Conservation (phyloP, 257 asterid species). For the Plantago major region DNA sequence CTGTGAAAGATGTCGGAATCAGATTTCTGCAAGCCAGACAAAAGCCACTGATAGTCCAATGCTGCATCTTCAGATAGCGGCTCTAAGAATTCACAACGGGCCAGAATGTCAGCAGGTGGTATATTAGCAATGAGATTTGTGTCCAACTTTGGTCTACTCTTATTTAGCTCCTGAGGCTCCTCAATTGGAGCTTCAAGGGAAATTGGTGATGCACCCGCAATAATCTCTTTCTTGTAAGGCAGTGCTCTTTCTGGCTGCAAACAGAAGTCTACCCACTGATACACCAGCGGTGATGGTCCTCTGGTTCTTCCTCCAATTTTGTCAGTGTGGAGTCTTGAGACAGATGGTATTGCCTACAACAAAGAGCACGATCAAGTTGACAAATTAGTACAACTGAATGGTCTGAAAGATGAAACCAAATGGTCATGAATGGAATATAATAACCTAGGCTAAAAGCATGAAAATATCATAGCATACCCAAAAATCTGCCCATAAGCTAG, state of each 20-base stretch:
- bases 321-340: conserved; percentile 49
- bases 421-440: background rate
- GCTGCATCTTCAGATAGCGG: conserved; percentile 64
- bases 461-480: conserved; percentile 55
- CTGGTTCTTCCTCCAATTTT: conserved; percentile 79
- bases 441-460: too few species aligned
- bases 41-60: conserved; percentile 64
- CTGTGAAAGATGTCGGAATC: conserved; percentile 21
- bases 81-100: conserved; percentile 71
- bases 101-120: conserved; percentile 70
- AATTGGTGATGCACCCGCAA: conserved; percentile 74
- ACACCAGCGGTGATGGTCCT: conserved; percentile 75
- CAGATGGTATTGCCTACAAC: conserved; percentile 68
- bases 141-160: conserved; percentile 64
- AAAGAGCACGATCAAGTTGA: background rate
- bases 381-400: background rate
- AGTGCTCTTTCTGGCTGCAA: conserved; percentile 63
- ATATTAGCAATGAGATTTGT: conserved; percentile 56
- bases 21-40: conserved; percentile 41
- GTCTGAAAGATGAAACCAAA: background rate
- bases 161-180: conserved; percentile 24
- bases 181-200: conserved; percentile 36
- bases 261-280: conserved; percentile 90
- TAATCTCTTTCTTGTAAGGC: conserved; percentile 56
- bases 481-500: conserved; percentile 95